Evolutionary conservation across 208 protist genomes (phyloP).

Genomic region (Histomonas meleagridis): DNA sequence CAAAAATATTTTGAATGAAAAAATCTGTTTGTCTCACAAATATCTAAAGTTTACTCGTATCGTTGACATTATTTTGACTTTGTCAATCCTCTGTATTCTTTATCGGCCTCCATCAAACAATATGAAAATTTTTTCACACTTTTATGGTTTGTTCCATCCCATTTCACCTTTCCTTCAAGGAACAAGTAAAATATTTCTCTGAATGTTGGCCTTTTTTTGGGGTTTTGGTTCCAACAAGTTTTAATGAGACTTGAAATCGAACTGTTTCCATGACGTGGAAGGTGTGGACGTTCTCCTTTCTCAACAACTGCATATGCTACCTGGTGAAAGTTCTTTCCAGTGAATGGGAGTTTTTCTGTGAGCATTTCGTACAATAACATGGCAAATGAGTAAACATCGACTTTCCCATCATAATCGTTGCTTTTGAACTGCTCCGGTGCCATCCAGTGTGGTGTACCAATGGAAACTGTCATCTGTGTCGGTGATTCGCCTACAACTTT

Average conservation of each 20-base stretch:
- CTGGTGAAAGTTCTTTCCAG: neutral
- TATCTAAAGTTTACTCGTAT: too few relatives aligned
- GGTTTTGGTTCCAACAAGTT: neutral
- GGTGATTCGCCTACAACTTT: too few relatives aligned
- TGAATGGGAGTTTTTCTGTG: neutral
- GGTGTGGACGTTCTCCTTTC: neutral
- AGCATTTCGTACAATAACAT: constrained; percentile 5
- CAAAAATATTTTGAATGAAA: too few relatives aligned
- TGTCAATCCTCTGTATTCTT: too few relatives aligned
- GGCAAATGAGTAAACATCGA: constrained; percentile 19
- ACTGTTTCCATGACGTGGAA: neutral
- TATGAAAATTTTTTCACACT: too few relatives aligned
- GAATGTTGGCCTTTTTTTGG: neutral
- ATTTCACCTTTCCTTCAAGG: neutral
- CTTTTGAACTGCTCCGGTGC: neutral
- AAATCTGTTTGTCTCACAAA: too few relatives aligned
- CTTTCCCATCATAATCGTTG: neutral
- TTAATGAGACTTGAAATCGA: neutral
- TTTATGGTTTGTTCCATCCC: neutral
- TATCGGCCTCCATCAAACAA: too few relatives aligned
- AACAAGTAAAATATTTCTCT: neutral
- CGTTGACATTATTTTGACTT: too few relatives aligned
- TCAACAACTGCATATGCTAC: neutral
- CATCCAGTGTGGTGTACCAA: neutral
- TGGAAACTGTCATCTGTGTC: neutral